Conservation (phyloP, 768 basidiomycete genomes). For the Trametes meyenii region DNA sequence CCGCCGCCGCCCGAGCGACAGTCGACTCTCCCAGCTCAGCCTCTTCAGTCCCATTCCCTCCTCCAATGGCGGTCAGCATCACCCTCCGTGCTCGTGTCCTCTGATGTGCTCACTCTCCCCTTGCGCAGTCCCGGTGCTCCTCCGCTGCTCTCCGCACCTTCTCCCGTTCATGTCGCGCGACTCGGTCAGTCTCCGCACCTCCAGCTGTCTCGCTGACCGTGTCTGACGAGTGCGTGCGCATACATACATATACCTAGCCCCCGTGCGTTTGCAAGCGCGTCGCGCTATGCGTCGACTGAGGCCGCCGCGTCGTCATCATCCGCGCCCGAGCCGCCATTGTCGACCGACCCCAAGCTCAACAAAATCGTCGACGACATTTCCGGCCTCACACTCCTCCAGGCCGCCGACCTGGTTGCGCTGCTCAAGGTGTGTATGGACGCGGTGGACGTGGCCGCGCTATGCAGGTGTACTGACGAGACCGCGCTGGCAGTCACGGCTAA, state of each 20-base stretch:
- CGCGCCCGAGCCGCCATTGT: conserved; percentile 45
- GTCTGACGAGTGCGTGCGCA: neutral
- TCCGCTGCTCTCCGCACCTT: conserved; percentile 31
- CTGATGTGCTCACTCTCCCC: neutral
- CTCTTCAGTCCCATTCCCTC: neutral
- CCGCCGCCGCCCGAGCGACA: neutral
- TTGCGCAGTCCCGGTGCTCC: conserved; percentile 32
- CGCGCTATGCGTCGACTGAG: conserved; percentile 63
- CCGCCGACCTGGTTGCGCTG: conserved; percentile 88
- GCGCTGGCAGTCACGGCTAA: conserved; percentile 71
- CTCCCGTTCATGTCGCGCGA: conserved; percentile 29
- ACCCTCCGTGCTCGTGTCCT: neutral
- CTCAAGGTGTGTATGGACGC: conserved; percentile 72
- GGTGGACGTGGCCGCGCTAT: neutral
- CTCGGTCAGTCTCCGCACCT: conserved; percentile 24
- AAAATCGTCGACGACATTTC: conserved; percentile 95
- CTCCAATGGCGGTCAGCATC: conserved; percentile 32
- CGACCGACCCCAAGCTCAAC: conserved; percentile 67
- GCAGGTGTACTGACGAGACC: neutral
- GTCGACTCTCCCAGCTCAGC: neutral
- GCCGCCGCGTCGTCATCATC: conserved; percentile 44
- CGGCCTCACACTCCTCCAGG: conserved; percentile 84
- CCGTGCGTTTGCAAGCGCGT: conserved; percentile 30
- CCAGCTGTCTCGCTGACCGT: neutral
- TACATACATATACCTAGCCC: conserved; percentile 20